Percentiles rank a stretch among this genome's conserved stretches.
Evolutionary conservation across 805 yeast genomes (phyloP).

Genomic region (Starmerella roubikii): DNA sequence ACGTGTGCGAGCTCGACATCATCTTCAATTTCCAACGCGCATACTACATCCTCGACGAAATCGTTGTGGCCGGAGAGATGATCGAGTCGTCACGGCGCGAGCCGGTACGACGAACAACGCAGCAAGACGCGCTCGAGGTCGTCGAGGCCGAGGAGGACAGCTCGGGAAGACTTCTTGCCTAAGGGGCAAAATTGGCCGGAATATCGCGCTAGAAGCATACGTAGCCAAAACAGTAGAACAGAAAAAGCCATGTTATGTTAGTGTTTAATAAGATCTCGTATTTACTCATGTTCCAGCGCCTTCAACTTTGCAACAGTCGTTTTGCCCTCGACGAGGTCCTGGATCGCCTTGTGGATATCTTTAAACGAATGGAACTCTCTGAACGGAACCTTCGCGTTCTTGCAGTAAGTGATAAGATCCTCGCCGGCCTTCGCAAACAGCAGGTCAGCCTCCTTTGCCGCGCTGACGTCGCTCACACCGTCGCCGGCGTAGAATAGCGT

Average conservation of each 20-base stretch:
- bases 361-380: constrained; percentile 64
- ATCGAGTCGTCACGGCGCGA: constrained; percentile 74
- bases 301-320: constrained; percentile 20
- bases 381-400: constrained; percentile 66
- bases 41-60: constrained; percentile 80
- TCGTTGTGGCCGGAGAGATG: constrained; percentile 74
- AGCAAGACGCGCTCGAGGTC: constrained; percentile 77
- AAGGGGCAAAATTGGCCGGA: neutral
- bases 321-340: constrained; percentile 37
- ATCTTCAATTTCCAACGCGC: constrained; percentile 93
- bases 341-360: constrained; percentile 56
- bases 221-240: too few species aligned
- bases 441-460: constrained; percentile 89
- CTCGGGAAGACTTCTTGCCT: constrained; percentile 14
- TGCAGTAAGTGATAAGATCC: constrained; percentile 77
- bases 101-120: constrained; percentile 59
- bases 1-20: constrained; percentile 91
- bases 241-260: too few species aligned
- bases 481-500: constrained; percentile 88
- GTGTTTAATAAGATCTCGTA: too few species aligned
- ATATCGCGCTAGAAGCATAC: too few species aligned
- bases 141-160: constrained; percentile 48
- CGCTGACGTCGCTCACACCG: constrained; percentile 89
- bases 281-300: too few species aligned
- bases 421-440: constrained; percentile 87